Conservation (phyloP, 2,329 filamentous ascomycete species). For the Cladosporium sp. region DNA sequence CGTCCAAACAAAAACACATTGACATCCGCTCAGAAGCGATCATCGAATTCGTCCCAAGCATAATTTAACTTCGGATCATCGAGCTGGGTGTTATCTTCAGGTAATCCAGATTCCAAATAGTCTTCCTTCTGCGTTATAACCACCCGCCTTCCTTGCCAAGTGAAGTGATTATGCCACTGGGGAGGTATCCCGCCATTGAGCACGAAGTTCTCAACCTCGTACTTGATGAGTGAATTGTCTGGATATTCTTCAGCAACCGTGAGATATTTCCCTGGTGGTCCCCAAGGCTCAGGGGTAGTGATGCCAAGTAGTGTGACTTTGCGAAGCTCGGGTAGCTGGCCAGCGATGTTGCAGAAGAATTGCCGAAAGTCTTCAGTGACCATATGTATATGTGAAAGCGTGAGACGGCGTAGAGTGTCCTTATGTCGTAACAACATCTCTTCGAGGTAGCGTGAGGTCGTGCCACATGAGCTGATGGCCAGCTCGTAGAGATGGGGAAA, state of each 20-base stretch:
- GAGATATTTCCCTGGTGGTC: not conserved
- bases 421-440: not conserved
- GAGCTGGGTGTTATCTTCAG: not conserved
- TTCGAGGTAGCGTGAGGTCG: not conserved
- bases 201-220: not conserved
- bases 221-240: not conserved
- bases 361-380: not conserved
- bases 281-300: not conserved
- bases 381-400: not conserved
- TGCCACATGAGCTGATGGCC: not conserved
- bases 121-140: not conserved
- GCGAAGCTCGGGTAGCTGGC: not conserved
- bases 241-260: not conserved
- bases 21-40: not conserved
- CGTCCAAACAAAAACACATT: not conserved
- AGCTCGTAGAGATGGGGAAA: not conserved
- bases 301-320: not conserved
- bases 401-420: not conserved
- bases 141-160: not conserved
- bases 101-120: not conserved
- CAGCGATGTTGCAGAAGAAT: not conserved
- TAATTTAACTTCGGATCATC: not conserved
- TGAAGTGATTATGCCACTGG: not conserved
- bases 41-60: not conserved
- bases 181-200: not conserved